phyloP scores from a whole-genome alignment of 192 early-diverging fungal genomes.

The Spinellus fusiger region DNA sequence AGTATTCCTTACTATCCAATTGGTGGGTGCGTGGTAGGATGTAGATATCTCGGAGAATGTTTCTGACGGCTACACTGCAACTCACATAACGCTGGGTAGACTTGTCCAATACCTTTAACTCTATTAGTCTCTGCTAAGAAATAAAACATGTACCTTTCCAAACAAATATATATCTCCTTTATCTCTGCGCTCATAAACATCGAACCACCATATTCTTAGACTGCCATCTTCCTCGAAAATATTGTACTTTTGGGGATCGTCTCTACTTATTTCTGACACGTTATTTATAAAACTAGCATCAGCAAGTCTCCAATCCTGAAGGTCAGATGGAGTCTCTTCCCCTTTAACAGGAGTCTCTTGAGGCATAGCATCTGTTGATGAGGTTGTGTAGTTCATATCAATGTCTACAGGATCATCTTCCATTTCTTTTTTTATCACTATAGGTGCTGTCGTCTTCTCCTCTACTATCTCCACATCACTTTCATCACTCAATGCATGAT shows the following conservation, averaged over 20 bases:
- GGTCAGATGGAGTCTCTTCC: no score
- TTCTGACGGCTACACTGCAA: conserved; percentile 76
- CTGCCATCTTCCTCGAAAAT: conserved; percentile 41
- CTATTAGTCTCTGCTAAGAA: not conserved
- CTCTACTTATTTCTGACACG: not conserved
- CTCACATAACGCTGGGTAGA: conserved; percentile 55
- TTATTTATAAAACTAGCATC: not conserved
- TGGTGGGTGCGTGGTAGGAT: conserved; percentile 71
- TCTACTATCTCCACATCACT: no score
- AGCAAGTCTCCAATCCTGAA: conserved; percentile 6
- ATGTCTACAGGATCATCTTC: no score
- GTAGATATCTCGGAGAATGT: conserved; percentile 82
- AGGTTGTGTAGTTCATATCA: no score
- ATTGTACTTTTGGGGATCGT: not conserved
- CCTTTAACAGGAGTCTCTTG: no score
- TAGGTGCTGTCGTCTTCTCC: no score
- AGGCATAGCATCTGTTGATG: no score
- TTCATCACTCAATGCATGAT: no score
- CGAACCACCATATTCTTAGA: conserved; percentile 85
- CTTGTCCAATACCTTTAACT: conserved; percentile 38
- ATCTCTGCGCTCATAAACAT: conserved; percentile 68
- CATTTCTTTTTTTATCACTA: no score
- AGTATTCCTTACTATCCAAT: conserved; percentile 40
- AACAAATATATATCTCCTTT: conserved; percentile 82
- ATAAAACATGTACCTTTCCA: conserved; percentile 59